phyloP scores from a whole-genome alignment of 768 basidiomycete species.

The Boletus insuetus region DNA sequence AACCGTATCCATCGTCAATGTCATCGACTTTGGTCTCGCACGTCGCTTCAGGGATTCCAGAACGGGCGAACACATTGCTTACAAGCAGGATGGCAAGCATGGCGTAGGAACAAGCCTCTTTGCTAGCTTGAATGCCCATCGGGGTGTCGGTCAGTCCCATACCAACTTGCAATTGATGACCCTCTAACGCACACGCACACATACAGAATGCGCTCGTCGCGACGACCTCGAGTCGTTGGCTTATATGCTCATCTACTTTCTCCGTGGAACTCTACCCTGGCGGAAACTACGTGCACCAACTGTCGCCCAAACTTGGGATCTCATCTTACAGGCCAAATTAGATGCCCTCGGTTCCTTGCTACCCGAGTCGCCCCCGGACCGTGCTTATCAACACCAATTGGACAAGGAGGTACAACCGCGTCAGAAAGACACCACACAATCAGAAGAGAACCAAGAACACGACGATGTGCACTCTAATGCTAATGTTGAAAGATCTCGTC shows the following conservation, averaged over 20 bases:
- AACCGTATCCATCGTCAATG: slow-evolving; percentile 74
- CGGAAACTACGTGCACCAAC: slow-evolving; percentile 66
- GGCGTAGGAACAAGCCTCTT: slow-evolving; percentile 79
- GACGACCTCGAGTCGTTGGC: slow-evolving; percentile 80
- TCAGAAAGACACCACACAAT: slow-evolving; percentile 2
- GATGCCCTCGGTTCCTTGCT: slow-evolving; percentile 42
- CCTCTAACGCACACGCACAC: not conserved
- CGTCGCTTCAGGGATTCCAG: slow-evolving; percentile 71
- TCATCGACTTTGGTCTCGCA: slow-evolving; percentile 86
- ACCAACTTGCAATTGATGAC: not conserved
- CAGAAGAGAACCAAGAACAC: slow-evolving; percentile 10
- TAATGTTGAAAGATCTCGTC: slow-evolving; percentile 15
- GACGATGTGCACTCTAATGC: slow-evolving; percentile 11
- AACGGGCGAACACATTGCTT: slow-evolving; percentile 67
- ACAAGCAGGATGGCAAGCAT: slow-evolving; percentile 68
- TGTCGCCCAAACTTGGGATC: slow-evolving; percentile 69
- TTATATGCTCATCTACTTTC: slow-evolving; percentile 81
- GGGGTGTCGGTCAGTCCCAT: slow-evolving; percentile 60
- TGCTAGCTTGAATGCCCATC: slow-evolving; percentile 71
- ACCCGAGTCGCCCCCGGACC: slow-evolving; percentile 15
- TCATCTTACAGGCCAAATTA: slow-evolving; percentile 72
- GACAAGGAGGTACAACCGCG: not conserved
- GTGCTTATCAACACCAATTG: slow-evolving; percentile 2
- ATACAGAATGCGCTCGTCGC: slow-evolving; percentile 65
- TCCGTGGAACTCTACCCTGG: slow-evolving; percentile 78